Evolutionary conservation across 345 rosid species (phyloP), one percentile per base, ranked within the genome.

Genomic region (Cardiospermum halicacabum): DNA sequence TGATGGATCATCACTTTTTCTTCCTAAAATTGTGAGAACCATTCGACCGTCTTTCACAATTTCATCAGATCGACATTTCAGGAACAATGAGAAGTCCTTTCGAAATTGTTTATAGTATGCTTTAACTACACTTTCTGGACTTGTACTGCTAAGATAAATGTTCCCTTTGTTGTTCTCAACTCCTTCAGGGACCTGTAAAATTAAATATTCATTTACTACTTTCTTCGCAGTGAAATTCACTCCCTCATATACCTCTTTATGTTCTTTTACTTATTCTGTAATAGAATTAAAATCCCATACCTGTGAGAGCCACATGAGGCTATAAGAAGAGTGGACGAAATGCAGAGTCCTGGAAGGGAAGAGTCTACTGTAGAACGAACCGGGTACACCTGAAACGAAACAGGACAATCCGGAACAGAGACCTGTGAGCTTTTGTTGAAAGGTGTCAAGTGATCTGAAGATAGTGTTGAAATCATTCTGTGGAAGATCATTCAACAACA

Each of bases 231-330:
- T n/a, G n/a, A n/a, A n/a, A n/a, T n/a, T n/a, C n/a, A n/a, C n/a
- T n/a, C n/a, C n/a, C n/a, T n/a, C n/a, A n/a, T n/a, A n/a, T n/a
- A n/a, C n/a, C n/a, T n/a, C n/a, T n/a, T n/a, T n/a, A n/a, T n/a
- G n/a, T n/a, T n/a, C n/a, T n/a, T n/a, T n/a, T n/a, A n/a, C n/a
- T n/a, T n/a, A n/a, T n/a, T n/a, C n/a, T n/a, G n/a, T n/a, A n/a
- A n/a, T n/a, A n/a, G n/a, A n/a, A n/a, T n/a, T n/a, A n/a, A n/a
- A n/a, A n/a, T n/a, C n/a, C n/a, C n/a, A n/a, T n/a, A 77, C 85
- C 82, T 72, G 73, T 34, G 88, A 82, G 3, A 83, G 75, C 91
- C 91, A 85, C 13, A 53, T 64, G 60, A 84, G 81, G 50, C 83
- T 74, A 30, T 80, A 81, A 10, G 83, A 76, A 18, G 82, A 82